Evolutionary conservation across 441 rosid genomes (phyloP), one percentile per base, ranked within the genome.

Genomic region (Croton setiger): DNA sequence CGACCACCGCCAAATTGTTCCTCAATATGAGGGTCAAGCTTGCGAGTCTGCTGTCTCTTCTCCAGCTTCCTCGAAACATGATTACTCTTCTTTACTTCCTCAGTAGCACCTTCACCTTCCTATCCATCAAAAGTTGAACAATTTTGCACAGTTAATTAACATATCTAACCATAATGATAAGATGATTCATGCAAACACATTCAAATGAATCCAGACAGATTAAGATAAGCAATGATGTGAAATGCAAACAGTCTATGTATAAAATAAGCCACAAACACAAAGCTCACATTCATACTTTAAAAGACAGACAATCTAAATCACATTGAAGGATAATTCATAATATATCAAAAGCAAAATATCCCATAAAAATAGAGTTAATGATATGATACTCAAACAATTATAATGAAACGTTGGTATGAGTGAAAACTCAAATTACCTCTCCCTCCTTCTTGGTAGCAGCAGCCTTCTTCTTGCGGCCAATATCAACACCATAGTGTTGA

Each of bases 391-490:
- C 5, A 0, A 12, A 35, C 52, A 14, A 17, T 1, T 14, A 48
- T 17, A 48, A 47, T 13, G 14, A 6, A 48, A 48, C 52, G 4
- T 43, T 43, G 3, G 9, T 4, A 43, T 62, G 2, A 27, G 54
- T 59, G 17, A 21, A 15, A 21, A 15, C 18, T 18, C 33, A 20
- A 18, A 43, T 33, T 66, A 75, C 88, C 80, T 82, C 88, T 51
- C 72, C 84, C 72, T 86, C 88, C 68, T 84, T 86, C 75, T 81
- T 84, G 70, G 84, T 65, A 36, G 67, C 78, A 1, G 78, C 70
- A 10, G 78, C 33, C 71, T 86, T 86, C 84, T 84, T 86, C 85
- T 86, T 86, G 74, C 91, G 81, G 18, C 91, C 91, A 66, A 86
- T 81, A 57, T 86, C 90, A 66, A 86, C 83, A 44, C 87, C 88